Evolutionary conservation across 495 filamentous ascomycete genomes (phyloP).

Genomic region (Entonaema liquescens): DNA sequence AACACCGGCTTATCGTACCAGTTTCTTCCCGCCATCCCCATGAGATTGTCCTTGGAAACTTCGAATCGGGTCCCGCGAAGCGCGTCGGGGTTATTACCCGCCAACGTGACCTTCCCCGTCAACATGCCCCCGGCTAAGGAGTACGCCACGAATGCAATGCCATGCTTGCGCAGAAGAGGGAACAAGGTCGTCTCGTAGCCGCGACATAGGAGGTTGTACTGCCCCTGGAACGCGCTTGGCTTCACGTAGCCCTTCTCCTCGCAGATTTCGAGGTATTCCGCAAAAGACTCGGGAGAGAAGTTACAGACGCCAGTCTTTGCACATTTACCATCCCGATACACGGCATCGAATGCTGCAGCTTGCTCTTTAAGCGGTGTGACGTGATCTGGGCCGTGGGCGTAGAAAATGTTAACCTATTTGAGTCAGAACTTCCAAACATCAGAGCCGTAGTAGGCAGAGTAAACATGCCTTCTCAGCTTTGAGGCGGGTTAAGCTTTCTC

Average conservation of each 20-base stretch:
- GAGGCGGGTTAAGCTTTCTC: not conserved
- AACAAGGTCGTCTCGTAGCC: constrained; percentile 38
- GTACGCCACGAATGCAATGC: not conserved
- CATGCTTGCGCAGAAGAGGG: not conserved
- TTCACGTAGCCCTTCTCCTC: constrained; percentile 52
- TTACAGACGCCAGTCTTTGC: not conserved
- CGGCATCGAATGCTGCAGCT: not conserved
- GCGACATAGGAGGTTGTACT: constrained; percentile 56
- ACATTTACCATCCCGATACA: not conserved
- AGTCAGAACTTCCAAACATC: not conserved
- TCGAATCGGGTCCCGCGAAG: not conserved
- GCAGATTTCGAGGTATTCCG: constrained; percentile 52
- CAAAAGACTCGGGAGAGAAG: constrained; percentile 29
- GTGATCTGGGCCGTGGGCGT: not conserved
- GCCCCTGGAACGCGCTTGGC: constrained; percentile 59
- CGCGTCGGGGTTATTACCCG: not conserved
- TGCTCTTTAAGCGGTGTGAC: not conserved
- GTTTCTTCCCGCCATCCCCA: not conserved
- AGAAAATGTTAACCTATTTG: not conserved
- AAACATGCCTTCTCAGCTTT: not conserved
- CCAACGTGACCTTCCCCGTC: not conserved
- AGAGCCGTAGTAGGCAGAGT: not conserved
- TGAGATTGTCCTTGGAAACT: not conserved
- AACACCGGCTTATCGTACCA: not conserved
- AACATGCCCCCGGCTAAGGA: not conserved